Percentiles rank a stretch among this genome's conserved stretches.
These are phyloP conservation scores for Excoecaria agallocha DNA, from an alignment of 345 rosid species.

Conservation along the genomic window DNA sequence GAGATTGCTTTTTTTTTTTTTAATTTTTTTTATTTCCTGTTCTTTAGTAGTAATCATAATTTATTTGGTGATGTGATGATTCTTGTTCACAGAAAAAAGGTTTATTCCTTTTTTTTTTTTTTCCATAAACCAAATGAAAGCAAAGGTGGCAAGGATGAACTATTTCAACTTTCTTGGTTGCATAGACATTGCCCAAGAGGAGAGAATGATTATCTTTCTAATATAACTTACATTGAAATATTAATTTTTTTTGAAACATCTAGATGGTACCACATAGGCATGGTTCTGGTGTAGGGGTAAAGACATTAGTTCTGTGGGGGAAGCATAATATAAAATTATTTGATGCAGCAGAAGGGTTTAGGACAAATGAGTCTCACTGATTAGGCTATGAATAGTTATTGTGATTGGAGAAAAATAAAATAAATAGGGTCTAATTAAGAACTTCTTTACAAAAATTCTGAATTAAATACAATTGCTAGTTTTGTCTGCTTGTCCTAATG, in stretches of 20 bases:
- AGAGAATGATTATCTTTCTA: not conserved
- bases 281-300: not conserved
- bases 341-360: too few species aligned
- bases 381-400: too few species aligned
- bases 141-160: not conserved
- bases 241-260: not conserved
- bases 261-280: not conserved
- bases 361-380: too few species aligned
- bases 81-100: not conserved
- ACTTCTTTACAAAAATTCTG: too few species aligned
- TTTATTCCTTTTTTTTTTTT: not conserved
- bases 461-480: too few species aligned
- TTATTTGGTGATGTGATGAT: not conserved
- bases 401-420: too few species aligned
- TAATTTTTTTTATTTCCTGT: too few species aligned
- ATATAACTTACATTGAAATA: not conserved
- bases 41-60: not conserved
- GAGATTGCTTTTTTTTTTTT: not conserved
- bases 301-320: not conserved
- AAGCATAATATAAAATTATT: not conserved
- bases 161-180: not conserved
- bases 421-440: too few species aligned
- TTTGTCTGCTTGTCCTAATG: too few species aligned
- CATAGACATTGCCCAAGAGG: not conserved
- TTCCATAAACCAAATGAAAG: not conserved